phyloP scores from a whole-genome alignment of 495 filamentous ascomycete genomes.

The Saxispiralis lemnorum region DNA sequence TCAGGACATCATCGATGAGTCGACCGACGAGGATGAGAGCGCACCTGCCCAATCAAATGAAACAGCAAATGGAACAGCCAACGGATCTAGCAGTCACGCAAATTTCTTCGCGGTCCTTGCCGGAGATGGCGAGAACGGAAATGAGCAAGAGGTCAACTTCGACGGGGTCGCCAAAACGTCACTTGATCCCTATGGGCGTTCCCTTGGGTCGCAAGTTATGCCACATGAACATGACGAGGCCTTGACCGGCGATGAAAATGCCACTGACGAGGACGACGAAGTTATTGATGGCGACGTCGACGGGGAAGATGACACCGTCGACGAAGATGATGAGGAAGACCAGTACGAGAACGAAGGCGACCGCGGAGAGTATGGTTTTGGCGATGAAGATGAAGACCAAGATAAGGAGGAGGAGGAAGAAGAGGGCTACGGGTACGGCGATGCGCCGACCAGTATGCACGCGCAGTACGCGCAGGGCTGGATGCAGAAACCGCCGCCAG shows the following conservation, averaged over 20 bases:
- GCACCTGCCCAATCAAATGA: not conserved
- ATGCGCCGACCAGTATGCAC: constrained; percentile 5
- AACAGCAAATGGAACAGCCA: not conserved
- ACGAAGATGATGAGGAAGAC: constrained; percentile 7
- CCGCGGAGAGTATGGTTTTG: constrained; percentile 3
- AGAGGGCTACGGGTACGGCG: constrained; percentile 7
- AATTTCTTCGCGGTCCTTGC: constrained; percentile 5
- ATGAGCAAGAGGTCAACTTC: not conserved
- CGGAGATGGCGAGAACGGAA: not conserved
- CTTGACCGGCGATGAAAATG: not conserved
- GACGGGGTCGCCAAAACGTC: no score
- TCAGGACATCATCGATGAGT: constrained; percentile 1
- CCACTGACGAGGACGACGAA: not conserved
- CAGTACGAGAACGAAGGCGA: constrained; percentile 3
- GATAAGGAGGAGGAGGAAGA: constrained; percentile 10
- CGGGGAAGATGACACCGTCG: not conserved
- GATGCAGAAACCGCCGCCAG: not conserved
- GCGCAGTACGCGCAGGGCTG: no score
- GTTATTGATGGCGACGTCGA: constrained; percentile 3
- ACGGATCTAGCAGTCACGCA: not conserved
- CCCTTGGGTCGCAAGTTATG: no score
- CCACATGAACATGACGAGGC: not conserved
- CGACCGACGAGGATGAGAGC: constrained; percentile 3
- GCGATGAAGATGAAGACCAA: constrained; percentile 7
- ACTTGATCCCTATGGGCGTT: no score